Percentiles rank a stretch among this genome's conserved stretches.
Conservation (phyloP, 495 filamentous ascomycete species). For the Aspergillus cristatus region DNA sequence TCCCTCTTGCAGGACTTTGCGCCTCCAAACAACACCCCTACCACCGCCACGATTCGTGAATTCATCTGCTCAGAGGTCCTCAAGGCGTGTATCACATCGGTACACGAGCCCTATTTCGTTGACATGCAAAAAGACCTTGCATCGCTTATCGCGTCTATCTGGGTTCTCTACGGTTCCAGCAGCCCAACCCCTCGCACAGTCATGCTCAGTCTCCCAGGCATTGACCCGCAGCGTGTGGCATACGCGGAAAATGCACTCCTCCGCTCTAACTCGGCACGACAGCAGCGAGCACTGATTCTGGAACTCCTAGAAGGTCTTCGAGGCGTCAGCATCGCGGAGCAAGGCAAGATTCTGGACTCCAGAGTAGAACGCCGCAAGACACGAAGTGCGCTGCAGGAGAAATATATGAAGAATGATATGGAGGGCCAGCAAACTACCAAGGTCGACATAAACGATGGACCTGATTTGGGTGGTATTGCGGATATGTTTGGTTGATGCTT, state of each 20-base stretch:
- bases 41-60: conserved; percentile 68
- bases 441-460: conserved; percentile 46
- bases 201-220: conserved; percentile 49
- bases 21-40: conserved; percentile 36
- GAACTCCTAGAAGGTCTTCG: conserved; percentile 78
- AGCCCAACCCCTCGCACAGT: conserved; percentile 47
- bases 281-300: conserved; percentile 76
- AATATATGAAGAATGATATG: conserved; percentile 44
- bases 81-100: conserved; percentile 71
- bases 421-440: conserved; percentile 34
- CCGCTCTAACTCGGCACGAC: conserved; percentile 57
- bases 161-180: conserved; percentile 57
- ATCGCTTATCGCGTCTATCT: conserved; percentile 74
- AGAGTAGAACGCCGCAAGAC: conserved; percentile 43
- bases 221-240: conserved; percentile 36
- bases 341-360: conserved; percentile 63
- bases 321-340: conserved; percentile 84
- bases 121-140: conserved; percentile 93
- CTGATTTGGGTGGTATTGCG: conserved; percentile 55
- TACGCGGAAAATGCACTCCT: conserved; percentile 42
- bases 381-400: conserved; percentile 44
- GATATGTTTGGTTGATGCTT: conserved; percentile 62
- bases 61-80: conserved; percentile 82
- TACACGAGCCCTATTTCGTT: conserved; percentile 93
- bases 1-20: conserved; percentile 76